Evolutionary conservation across 176 grass and related monocot genomes (phyloP).

Genomic region (Areca catechu): DNA sequence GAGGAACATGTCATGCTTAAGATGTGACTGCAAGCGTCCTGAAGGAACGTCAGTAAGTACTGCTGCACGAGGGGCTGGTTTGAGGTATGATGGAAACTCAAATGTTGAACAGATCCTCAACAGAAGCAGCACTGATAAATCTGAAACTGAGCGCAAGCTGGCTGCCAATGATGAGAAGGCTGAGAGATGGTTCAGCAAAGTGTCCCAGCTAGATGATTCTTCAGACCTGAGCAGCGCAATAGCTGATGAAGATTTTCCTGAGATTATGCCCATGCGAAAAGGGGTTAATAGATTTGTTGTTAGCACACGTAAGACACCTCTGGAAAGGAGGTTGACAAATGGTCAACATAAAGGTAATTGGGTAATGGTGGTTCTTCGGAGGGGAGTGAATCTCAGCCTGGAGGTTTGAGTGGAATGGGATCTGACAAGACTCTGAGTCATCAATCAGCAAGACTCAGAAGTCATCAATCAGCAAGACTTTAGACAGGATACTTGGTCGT

Average conservation of each 20-base stretch:
- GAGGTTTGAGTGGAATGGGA: slow-evolving; percentile 3
- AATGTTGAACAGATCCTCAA: slow-evolving; percentile 58
- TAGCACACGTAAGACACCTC: slow-evolving; percentile 53
- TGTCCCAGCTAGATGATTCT: slow-evolving; percentile 50
- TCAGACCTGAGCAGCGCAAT: slow-evolving; percentile 51
- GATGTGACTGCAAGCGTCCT: slow-evolving; percentile 72
- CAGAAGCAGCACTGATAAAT: slow-evolving; percentile 32
- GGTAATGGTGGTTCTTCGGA: background rate
- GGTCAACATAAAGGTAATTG: slow-evolving; percentile 21
- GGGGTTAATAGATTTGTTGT: slow-evolving; percentile 68
- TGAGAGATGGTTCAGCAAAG: slow-evolving; percentile 71
- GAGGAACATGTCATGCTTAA: slow-evolving; percentile 81
- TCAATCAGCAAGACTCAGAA: no score
- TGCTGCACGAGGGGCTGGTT: slow-evolving; percentile 18
- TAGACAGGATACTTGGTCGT: slow-evolving; percentile 80
- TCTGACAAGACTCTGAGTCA: slow-evolving; percentile 21
- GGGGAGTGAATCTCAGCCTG: slow-evolving; percentile 1
- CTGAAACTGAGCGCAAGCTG: slow-evolving; percentile 56
- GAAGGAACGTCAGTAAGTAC: slow-evolving; percentile 31
- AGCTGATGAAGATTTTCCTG: slow-evolving; percentile 66
- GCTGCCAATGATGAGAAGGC: slow-evolving; percentile 61
- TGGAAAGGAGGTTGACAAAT: slow-evolving; percentile 56
- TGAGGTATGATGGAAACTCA: slow-evolving; percentile 12
- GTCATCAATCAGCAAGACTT: slow-evolving; percentile 67
- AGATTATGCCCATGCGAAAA: slow-evolving; percentile 73